Base-by-base conservation (phyloP, 2,329 filamentous ascomycete genomes). In the Biscogniauxia marginata region DNA sequence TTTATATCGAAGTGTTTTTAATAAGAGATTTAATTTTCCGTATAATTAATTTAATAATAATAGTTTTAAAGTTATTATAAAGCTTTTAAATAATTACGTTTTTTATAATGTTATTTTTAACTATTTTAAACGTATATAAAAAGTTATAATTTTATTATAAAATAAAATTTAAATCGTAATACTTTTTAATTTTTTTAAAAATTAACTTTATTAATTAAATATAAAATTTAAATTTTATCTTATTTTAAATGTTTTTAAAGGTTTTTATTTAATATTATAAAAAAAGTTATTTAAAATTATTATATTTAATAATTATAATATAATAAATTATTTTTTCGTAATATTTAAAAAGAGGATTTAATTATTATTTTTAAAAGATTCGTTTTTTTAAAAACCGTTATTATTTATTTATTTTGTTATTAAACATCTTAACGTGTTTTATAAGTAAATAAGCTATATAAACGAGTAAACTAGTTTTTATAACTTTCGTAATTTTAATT, bases 181-280 rank as follows among this genome's bases (percentile, higher is more conserved):
- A 48, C 30, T 34, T 7, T 34, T 34, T 34, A 34, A 16, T 34
- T 34, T 7, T 22, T 11, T 21, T 22, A 22, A 22, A 48, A 23
- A 21, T 48, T 48, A 20, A 48, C 8, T 11, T 11, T 48, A 48
- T 23, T 48, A 22, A 48, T 48, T 34, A 34, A 34, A 34, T 34
- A 7, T 16, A 34, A 34, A 34, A 22, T 48, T 22, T 50, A 50
- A 50, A 18, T 34, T 13, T 39, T 53, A 30, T 47, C 52, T 52
- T 24, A 52, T 51, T 46, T 48, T 44, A 46, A 56, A 50, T 25
- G n/a, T n/a, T n/a, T 58, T 50, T 43, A 44, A 52, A 34, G 30
- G 30, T 16, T 34, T 18, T 50, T 50, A 58, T 13, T 58, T 52
- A 51, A 55, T 39, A 43, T 51, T 53, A 19, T 21, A 22, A 20